Evolutionary conservation across 257 asterid species (phyloP).

Genomic region (Voacanga thouarsii): DNA sequence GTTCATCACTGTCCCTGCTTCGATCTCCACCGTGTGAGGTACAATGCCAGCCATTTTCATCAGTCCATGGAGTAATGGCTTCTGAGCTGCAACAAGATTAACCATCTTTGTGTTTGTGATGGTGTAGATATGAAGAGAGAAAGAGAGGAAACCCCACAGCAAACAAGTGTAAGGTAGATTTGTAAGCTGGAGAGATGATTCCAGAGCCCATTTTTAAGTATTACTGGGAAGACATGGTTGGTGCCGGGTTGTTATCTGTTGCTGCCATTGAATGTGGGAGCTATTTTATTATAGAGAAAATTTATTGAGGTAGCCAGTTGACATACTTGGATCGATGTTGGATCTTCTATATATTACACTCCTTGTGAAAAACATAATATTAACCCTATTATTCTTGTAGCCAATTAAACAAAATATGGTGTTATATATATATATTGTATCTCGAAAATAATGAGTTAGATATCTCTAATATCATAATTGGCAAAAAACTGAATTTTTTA

Average conservation of each 20-base stretch:
- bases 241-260: constrained; percentile 37
- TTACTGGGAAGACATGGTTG: constrained; percentile 26
- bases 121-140: background rate
- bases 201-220: constrained; percentile 6
- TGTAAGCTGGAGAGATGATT: background rate
- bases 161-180: background rate
- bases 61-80: constrained; percentile 50
- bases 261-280: constrained; percentile 18
- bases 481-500: no score
- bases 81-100: constrained; percentile 67
- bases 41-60: constrained; percentile 70
- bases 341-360: no score
- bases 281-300: no score
- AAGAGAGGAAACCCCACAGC: background rate
- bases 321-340: no score
- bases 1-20: constrained; percentile 56
- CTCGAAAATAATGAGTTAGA: no score
- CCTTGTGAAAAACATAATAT: no score
- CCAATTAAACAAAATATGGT: no score
- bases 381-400: no score
- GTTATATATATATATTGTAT: no score
- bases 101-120: constrained; percentile 40
- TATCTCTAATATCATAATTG: no score
- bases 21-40: constrained; percentile 51
- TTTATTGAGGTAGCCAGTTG: no score